Conservation (phyloP, 768 basidiomycete genomes). For the Tricholoma sp. region DNA sequence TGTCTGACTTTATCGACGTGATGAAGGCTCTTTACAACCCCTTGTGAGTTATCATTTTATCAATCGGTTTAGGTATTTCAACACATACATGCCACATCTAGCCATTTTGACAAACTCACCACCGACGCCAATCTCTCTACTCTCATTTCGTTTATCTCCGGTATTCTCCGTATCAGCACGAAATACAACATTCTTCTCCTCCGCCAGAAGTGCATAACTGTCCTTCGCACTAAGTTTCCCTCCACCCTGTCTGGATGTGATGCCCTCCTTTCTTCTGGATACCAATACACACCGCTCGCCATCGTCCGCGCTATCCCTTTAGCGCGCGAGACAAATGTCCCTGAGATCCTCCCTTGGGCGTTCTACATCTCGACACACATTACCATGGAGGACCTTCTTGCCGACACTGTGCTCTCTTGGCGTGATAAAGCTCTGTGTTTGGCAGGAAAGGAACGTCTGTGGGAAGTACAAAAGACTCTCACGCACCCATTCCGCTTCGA, state of each 20-base stretch:
- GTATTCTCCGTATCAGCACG: slow-evolving; percentile 37
- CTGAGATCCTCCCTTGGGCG: slow-evolving; percentile 39
- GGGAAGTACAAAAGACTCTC: slow-evolving; percentile 33
- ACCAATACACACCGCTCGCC: slow-evolving; percentile 30
- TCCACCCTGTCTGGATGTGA: slow-evolving; percentile 36
- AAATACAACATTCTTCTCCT: slow-evolving; percentile 36
- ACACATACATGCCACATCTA: slow-evolving; percentile 10
- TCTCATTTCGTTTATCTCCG: slow-evolving; percentile 36
- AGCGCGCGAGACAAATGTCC: slow-evolving; percentile 34
- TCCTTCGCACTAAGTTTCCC: slow-evolving; percentile 38
- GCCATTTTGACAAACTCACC: slow-evolving; percentile 34
- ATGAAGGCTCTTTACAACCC: slow-evolving; percentile 32
- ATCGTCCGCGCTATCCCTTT: slow-evolving; percentile 38
- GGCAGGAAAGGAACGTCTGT: slow-evolving; percentile 34
- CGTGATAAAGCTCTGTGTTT: slow-evolving; percentile 36
- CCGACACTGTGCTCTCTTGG: slow-evolving; percentile 34
- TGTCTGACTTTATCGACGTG: slow-evolving; percentile 32
- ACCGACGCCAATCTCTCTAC: slow-evolving; percentile 27
- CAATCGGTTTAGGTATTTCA: neutral
- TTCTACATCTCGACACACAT: slow-evolving; percentile 42
- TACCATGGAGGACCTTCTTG: slow-evolving; percentile 27
- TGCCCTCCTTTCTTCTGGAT: slow-evolving; percentile 29
- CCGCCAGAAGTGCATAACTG: slow-evolving; percentile 33
- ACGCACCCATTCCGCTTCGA: slow-evolving; percentile 34
- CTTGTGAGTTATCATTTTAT: slow-evolving; percentile 3